These are phyloP conservation scores for Arthrobotrys conoides DNA, from an alignment of 2,329 filamentous ascomycete species.

Conservation along the genomic window DNA sequence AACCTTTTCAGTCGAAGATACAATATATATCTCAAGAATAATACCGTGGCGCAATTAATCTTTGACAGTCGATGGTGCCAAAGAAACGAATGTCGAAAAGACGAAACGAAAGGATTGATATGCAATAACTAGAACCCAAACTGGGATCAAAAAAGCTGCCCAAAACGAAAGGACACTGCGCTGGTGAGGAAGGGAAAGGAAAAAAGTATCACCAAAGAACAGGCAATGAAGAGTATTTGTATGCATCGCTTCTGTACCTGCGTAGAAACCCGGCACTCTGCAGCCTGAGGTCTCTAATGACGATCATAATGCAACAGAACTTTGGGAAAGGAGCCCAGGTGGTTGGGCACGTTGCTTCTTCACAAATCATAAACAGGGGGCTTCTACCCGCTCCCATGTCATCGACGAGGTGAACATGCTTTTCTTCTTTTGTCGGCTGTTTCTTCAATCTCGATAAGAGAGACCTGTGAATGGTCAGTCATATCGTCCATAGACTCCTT, in stretches of 20 bases:
- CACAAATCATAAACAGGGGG: slow-evolving; percentile 29
- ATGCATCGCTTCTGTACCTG: slow-evolving; percentile 39
- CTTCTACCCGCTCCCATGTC: slow-evolving; percentile 45
- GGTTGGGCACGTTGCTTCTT: slow-evolving; percentile 53
- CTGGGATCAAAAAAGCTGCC: slow-evolving; percentile 20
- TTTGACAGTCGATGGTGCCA: slow-evolving; percentile 14
- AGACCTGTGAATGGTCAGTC: slow-evolving; percentile 26
- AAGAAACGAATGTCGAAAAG: slow-evolving; percentile 33
- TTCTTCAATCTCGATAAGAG: slow-evolving; percentile 21
- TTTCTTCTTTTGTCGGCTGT: slow-evolving; percentile 28
- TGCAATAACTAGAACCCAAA: slow-evolving; percentile 30
- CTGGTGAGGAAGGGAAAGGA: slow-evolving; percentile 37
- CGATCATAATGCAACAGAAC: slow-evolving; percentile 21
- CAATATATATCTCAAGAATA: slow-evolving; percentile 7
- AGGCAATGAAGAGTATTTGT: slow-evolving; percentile 53
- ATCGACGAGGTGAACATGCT: slow-evolving; percentile 1
- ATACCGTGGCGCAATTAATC: slow-evolving; percentile 5
- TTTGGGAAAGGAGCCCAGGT: slow-evolving; percentile 21
- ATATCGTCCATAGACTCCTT: slow-evolving; percentile 1
- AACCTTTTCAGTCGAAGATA: slow-evolving; percentile 11
- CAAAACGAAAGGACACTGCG: slow-evolving; percentile 52
- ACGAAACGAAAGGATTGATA: slow-evolving; percentile 40
- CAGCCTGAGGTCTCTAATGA: slow-evolving; percentile 10
- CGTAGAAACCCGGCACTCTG: slow-evolving; percentile 24
- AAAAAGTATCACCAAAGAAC: slow-evolving; percentile 8